Conservation (phyloP, 176 grass and related monocot species). For the Avena insularis region DNA sequence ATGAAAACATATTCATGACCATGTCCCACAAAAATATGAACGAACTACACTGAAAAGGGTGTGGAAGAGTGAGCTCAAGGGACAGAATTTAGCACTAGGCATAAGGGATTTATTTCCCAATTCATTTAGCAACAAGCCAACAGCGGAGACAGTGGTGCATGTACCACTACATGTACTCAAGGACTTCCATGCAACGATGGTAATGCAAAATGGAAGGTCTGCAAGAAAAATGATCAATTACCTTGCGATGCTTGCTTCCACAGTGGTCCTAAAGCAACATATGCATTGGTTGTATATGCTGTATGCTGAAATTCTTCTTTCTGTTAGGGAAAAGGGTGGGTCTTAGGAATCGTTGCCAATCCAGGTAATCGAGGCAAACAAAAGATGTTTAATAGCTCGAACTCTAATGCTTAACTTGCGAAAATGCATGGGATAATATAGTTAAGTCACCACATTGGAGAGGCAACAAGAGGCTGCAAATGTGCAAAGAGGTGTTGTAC, state of each 20-base stretch:
- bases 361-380: background rate
- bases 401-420: slow-evolving; percentile 9
- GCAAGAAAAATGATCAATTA: slow-evolving; percentile 38
- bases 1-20: slow-evolving; percentile 23
- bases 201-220: slow-evolving; percentile 19
- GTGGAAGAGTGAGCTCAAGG: slow-evolving; percentile 9
- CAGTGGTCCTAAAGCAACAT: slow-evolving; percentile 77
- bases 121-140: slow-evolving; percentile 1
- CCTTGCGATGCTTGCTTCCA: slow-evolving; percentile 72
- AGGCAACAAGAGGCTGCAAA: slow-evolving; percentile 1
- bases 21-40: slow-evolving; percentile 20
- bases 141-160: background rate
- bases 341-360: slow-evolving; percentile 34
- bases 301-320: slow-evolving; percentile 99
- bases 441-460: slow-evolving; percentile 2
- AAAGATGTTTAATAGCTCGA: slow-evolving; percentile 7
- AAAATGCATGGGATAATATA: slow-evolving; percentile 27
- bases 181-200: background rate
- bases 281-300: slow-evolving; percentile 90
- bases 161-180: background rate
- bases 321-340: slow-evolving; percentile 46
- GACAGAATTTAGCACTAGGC: background rate
- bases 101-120: background rate
- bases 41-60: background rate
- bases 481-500: background rate